These are phyloP conservation scores for Beauveria caledonica DNA, from an alignment of 2,329 filamentous ascomycete genomes.

Conservation along the genomic window DNA sequence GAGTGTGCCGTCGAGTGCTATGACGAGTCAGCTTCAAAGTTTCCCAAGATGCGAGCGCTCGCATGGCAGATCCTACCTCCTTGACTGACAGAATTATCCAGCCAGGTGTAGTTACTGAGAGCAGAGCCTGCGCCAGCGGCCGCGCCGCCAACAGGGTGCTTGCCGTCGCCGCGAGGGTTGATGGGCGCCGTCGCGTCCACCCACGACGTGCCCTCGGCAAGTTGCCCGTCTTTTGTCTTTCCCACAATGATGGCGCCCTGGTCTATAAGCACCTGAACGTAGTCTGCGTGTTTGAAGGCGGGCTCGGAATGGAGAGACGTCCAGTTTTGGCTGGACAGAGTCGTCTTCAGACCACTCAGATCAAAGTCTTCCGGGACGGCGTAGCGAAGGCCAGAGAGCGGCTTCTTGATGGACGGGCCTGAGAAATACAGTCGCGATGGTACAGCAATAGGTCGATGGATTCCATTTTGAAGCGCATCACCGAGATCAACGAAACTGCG, in stretches of 20 bases:
- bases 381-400: conserved; percentile 29
- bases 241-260: conserved; percentile 50
- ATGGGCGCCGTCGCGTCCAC: conserved; percentile 32
- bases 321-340: conserved; percentile 51
- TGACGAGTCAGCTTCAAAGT: conserved; percentile 16
- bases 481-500: conserved; percentile 24
- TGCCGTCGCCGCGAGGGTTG: conserved; percentile 40
- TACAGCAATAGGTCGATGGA: conserved; percentile 26
- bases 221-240: conserved; percentile 43
- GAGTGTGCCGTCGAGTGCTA: conserved; percentile 16
- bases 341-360: conserved; percentile 43
- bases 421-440: conserved; percentile 30
- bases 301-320: conserved; percentile 41
- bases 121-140: conserved; percentile 31
- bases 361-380: conserved; percentile 27
- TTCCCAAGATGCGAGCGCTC: background rate
- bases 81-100: conserved; percentile 28
- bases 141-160: conserved; percentile 27
- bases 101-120: conserved; percentile 33
- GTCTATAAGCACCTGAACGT: conserved; percentile 48
- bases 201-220: conserved; percentile 36
- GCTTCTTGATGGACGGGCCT: conserved; percentile 21
- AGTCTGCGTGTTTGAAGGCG: conserved; percentile 35
- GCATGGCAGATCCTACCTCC: conserved; percentile 22
- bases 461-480: conserved; percentile 19